Conservation (phyloP, 2,329 filamentous ascomycete genomes). For the Clonostachys byssicola region DNA sequence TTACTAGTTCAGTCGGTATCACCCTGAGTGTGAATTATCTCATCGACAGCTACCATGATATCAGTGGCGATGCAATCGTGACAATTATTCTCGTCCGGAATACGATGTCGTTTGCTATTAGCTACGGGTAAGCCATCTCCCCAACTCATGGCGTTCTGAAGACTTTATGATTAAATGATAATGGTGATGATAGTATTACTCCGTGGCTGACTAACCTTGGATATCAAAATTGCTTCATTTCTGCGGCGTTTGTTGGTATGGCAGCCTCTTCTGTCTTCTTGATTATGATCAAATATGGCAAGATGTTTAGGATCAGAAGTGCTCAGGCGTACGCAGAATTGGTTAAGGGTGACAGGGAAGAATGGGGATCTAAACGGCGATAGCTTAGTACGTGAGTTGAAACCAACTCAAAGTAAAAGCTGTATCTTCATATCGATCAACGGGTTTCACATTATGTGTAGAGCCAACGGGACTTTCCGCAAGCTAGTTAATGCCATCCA, state of each 20-base stretch:
- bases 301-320: too few species aligned
- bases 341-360: too few species aligned
- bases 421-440: too few species aligned
- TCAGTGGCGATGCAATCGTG: conserved; percentile 30
- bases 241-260: conserved; percentile 31
- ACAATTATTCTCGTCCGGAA: conserved; percentile 32
- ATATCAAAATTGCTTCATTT: conserved; percentile 35
- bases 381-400: too few species aligned
- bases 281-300: too few species aligned
- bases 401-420: too few species aligned
- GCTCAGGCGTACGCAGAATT: too few species aligned
- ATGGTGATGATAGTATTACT: conserved; percentile 36
- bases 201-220: conserved; percentile 36
- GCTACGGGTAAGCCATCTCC: conserved; percentile 31
- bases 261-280: too few species aligned
- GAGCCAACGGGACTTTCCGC: too few species aligned
- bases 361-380: too few species aligned
- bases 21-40: conserved; percentile 31
- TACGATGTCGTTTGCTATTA: conserved; percentile 27
- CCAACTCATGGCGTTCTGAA: conserved; percentile 12
- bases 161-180: conserved; percentile 26
- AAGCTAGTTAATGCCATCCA: too few species aligned
- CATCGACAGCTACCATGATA: conserved; percentile 32
- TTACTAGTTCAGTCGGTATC: conserved; percentile 24
- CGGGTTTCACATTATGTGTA: too few species aligned